Percentiles rank a stretch among this genome's conserved stretches.
Conservation (phyloP, 345 rosid genomes). For the Citrus mangshanensis region DNA sequence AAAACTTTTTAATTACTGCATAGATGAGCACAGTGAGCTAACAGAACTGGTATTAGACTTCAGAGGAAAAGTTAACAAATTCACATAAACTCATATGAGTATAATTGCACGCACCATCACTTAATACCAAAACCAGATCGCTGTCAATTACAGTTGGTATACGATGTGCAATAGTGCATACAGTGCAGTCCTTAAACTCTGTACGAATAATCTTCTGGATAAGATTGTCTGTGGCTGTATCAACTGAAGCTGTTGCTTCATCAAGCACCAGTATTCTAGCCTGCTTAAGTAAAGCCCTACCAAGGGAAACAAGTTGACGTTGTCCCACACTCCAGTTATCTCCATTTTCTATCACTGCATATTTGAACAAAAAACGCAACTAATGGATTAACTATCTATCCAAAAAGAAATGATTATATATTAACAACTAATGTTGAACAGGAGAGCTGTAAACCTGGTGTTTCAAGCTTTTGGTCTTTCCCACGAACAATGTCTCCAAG, state of each 20-base stretch:
- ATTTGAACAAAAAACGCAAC: conserved; percentile 17
- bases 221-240: conserved; percentile 95
- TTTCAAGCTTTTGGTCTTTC: conserved; percentile 83
- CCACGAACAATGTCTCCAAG: conserved; percentile 80
- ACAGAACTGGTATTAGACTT: background rate
- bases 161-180: conserved; percentile 97
- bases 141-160: conserved; percentile 98
- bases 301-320: conserved; percentile 89
- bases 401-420: background rate
- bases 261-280: conserved; percentile 93
- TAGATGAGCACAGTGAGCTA: background rate
- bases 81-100: background rate
- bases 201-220: conserved; percentile 92
- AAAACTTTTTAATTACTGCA: background rate
- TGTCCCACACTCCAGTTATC: conserved; percentile 99
- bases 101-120: conserved; percentile 61
- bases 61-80: background rate
- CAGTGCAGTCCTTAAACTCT: conserved; percentile 89
- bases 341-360: conserved; percentile 87
- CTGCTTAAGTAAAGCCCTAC: conserved; percentile 89
- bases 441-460: conserved; percentile 61
- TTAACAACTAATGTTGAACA: background rate
- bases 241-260: conserved; percentile 99
- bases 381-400: background rate
- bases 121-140: conserved; percentile 92